A percentile compares a stretch with the other conserved stretches of the same genome.
phyloP scores from a whole-genome alignment of 2,329 filamentous ascomycete genomes.

The Fusarium decemcellulare region DNA sequence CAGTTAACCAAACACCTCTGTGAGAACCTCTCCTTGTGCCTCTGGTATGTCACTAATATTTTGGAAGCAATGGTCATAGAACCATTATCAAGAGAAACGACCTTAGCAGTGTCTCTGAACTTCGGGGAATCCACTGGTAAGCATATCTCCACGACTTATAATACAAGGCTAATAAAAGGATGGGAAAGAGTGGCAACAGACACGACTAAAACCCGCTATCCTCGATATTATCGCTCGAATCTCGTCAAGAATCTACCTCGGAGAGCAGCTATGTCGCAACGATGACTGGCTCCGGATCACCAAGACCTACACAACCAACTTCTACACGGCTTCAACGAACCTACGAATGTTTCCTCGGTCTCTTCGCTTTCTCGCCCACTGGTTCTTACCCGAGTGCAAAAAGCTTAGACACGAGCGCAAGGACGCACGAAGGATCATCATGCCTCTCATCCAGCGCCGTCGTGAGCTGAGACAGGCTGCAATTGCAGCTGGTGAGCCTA shows the following conservation, averaged over 20 bases:
- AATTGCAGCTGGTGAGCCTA: not conserved
- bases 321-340: not conserved
- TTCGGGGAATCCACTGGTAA: not conserved
- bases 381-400: constrained; percentile 9
- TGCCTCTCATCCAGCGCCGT: not conserved
- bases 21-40: not conserved
- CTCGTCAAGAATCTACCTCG: constrained; percentile 8
- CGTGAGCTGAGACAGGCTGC: not conserved
- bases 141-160: not conserved
- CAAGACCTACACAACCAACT: constrained; percentile 5
- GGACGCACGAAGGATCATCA: not conserved
- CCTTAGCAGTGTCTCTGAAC: not conserved
- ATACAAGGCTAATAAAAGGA: not conserved
- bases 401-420: not conserved
- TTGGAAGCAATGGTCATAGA: not conserved
- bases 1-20: constrained; percentile 7
- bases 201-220: not conserved
- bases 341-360: not conserved
- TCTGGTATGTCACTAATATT: accelerated
- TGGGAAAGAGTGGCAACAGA: not conserved
- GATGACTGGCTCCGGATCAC: constrained; percentile 12
- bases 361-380: not conserved
- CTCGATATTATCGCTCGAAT: constrained; percentile 4
- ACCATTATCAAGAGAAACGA: not conserved
- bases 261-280: constrained; percentile 7